Evolutionary conservation across 202 grass and related monocot species (phyloP), one percentile per base, ranked within the genome.

Genomic region (Zoysia matrella): DNA sequence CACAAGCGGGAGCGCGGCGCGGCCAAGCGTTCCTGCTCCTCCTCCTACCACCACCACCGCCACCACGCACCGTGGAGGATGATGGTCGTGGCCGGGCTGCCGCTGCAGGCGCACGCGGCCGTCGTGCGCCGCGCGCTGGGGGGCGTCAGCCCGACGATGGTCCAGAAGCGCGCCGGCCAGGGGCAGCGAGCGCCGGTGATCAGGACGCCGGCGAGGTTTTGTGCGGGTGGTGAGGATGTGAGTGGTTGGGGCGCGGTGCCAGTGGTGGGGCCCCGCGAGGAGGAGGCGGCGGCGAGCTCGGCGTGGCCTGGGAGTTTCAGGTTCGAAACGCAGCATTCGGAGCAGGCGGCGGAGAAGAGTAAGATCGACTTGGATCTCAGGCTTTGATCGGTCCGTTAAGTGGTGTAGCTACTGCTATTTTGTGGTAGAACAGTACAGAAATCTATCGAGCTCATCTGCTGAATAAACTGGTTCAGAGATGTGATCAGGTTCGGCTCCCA

Each of bases 321-420:
- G 44, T 58, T 88, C 13, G 87, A 54, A 65, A 43, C 85, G 6
- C 88, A 83, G 57, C 80, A 81, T 62, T 46, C 88, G 40, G 80
- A 88, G 42, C 76, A 89, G 77, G 64, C 83, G 72, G 76, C 79
- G 72, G 91, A 89, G 52, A 82, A 72, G 69, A 89, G 83, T 91
- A 91, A 91, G 85, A 86, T 97, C 68, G 94, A 97, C 90, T 89
- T 97, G 68, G 80, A 78, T 83, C 94, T 97, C 66, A 90, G 84
- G 56, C 88, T 97, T 76, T 97, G 86, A 85, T 89, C 62, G 54
- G 45, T 55, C 30, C 30, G 30, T 36, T 36, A 36, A 36, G 30
- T 48, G 43, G 49, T 72, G 74, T 65, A 64, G 13, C 71, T 15
- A 51, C 69, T 82, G 30, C 30, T 36, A 36, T 60, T 81, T 11